These are phyloP conservation scores for Larix sibirica DNA, from an alignment of 83 land plant genomes.

Conservation along the genomic window DNA sequence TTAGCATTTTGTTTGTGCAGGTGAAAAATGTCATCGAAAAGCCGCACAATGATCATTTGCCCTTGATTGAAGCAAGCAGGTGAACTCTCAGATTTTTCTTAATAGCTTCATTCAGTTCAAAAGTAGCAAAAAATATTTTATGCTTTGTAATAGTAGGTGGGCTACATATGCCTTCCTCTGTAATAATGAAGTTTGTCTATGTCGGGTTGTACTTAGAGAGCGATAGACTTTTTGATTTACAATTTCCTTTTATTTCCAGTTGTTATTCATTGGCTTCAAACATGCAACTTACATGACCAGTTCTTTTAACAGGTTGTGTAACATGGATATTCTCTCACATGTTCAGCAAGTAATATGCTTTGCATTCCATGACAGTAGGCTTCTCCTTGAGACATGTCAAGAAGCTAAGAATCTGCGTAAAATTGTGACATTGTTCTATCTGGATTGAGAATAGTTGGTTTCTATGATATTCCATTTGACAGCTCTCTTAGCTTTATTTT, in stretches of 20 bases:
- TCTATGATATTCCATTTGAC: not conserved
- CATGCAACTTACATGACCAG: not conserved
- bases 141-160: not conserved
- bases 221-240: not conserved
- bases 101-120: not conserved
- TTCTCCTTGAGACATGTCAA: constrained; percentile 96
- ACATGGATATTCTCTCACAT: constrained; percentile 96
- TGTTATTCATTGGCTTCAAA: not conserved
- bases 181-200: not conserved
- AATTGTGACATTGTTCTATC: constrained; percentile 93
- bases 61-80: constrained; percentile 99
- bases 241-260: not conserved
- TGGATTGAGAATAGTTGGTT: constrained; percentile 47
- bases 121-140: not conserved
- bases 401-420: constrained; percentile 91
- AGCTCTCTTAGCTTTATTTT: not conserved
- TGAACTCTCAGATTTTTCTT: constrained; percentile 19
- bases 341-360: constrained; percentile 99
- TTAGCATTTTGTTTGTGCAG: constrained; percentile 39
- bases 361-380: constrained; percentile 94
- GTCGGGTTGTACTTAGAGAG: not conserved
- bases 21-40: constrained; percentile 94
- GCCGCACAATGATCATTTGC: constrained; percentile 95
- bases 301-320: constrained; percentile 76
- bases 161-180: not conserved